Base-by-base conservation (phyloP, 345 rosid species). In the Gossypium thurberi region DNA sequence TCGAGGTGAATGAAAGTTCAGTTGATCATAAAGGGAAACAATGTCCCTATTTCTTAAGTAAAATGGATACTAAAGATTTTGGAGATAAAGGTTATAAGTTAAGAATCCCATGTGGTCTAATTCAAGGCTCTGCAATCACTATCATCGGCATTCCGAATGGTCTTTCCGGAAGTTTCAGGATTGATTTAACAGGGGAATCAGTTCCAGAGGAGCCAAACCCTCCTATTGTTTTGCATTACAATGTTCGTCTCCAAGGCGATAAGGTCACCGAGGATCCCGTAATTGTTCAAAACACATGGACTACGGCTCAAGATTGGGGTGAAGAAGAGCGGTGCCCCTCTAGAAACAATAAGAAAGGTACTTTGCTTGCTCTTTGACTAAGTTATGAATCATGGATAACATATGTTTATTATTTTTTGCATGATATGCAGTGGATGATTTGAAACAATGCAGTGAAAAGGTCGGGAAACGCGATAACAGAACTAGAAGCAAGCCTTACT, bases 201-300 rank as follows among this genome's bases (percentile, higher is more conserved):
- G 91, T 89, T 65, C 92, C 94, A 4, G 98, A 96, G 84, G 96
- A 96, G 86, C 98, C 97, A 44, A 90, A 96, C 78, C 99, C 98
- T 28, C 98, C 98, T 12, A 78, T 93, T 62, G 76, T 96, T 76
- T 82, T 91, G 72, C 99, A 96, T 81, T 96, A 91, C 81, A 96
- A 90, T 81, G 98, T 91, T 40, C 90, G 99, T 85, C 95, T 93
- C 61, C 94, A 84, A 70, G 99, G 98, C n/a, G 99, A 96, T 83
- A 93, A 88, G 84, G 67, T 82, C 37, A 93, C 97, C 25, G 96
- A 93, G 78, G 90, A 93, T 75, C 98, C 99, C 71, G 97, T 93
- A 37, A 96, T 95, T 72, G 98, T 95, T 76, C 97, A 91, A 81
- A 95, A 95, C 80, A 93, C 97, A 43, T 93, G 99, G 99, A 95